Conservation (phyloP, 306 rosid genomes). For the Casuarina equisetifolia region DNA sequence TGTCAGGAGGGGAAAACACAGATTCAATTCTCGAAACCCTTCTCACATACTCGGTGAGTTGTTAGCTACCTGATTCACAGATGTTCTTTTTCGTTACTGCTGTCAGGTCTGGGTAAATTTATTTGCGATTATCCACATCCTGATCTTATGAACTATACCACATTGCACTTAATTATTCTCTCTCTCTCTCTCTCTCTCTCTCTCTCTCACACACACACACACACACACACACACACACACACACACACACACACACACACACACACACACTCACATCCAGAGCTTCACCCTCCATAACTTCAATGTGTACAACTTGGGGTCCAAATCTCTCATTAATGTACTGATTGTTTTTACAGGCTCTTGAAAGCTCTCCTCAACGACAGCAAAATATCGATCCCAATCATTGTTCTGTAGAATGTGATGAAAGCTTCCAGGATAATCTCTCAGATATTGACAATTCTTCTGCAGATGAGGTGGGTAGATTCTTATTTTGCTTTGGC, state of each 20-base stretch:
- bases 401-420: conserved; percentile 51
- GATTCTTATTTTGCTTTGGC: neutral
- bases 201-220: neutral
- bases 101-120: conserved; percentile 18
- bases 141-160: neutral
- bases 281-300: neutral
- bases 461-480: conserved; percentile 61
- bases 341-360: conserved; percentile 41
- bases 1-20: conserved; percentile 78
- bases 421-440: conserved; percentile 54
- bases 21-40: conserved; percentile 69
- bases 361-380: conserved; percentile 57
- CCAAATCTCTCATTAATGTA: neutral
- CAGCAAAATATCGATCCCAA: conserved; percentile 53
- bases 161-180: neutral
- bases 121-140: conserved; percentile 12
- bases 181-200: neutral
- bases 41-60: conserved; percentile 73
- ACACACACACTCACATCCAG: neutral
- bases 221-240: neutral
- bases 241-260: neutral
- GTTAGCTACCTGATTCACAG: conserved; percentile 25
- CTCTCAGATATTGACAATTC: conserved; percentile 56
- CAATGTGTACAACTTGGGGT: neutral
- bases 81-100: conserved; percentile 12